Base-by-base conservation (phyloP, 805 yeast genomes). In the Candida taoyuanica region DNA sequence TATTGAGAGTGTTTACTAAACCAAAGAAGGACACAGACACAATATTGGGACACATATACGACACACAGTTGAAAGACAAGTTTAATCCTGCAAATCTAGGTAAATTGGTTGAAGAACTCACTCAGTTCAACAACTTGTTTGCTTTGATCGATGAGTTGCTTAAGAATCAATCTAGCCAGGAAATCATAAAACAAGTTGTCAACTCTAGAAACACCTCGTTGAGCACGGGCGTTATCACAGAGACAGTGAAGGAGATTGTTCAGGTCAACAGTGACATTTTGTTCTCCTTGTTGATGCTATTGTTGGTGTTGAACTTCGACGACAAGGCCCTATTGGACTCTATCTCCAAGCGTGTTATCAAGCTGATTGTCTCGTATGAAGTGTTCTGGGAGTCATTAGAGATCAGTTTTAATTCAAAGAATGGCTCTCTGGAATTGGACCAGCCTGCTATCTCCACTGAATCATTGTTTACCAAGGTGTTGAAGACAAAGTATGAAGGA, bases 91-190 rank as follows among this genome's bases (percentile, higher is more conserved):
- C 56, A 1, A 61, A 64, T 25, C 55, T 70, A 25, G 47, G 60
- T 23, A 61, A 52, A 7, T 50, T 76, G n/a, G 62, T 73, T 25
- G 54, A 59, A 11, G 65, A 66, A 29, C 51, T 73, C 41, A 62
- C 64, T 31, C 49, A 63, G 5, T 56, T 71, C 17, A 64, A 65
- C 23, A 58, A 58, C 33, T 47, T 70, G 3, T 49, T 68, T 26
- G 39, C 60, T 2, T 42, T 63, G 3, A 57, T 75, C 24, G 62
- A 70, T 24, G 59, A 61, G 27, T 44, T 73, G 8, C 47, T 70
- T 7, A 58, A 51, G 38, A 59, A 43, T 39, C 65, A 51, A 31
- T 31, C 50, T 16, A 32, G 39, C 3, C 25, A 40, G 15, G 15
- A 27, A 24, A 30, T 19, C n/a, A 25, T 9, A 4, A 29, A 21